Percentiles rank a stretch among this genome's conserved stretches.
Evolutionary conservation across 1,284 basidiomycete species (phyloP).

Genomic region (Lignosus rhinocerotis): DNA sequence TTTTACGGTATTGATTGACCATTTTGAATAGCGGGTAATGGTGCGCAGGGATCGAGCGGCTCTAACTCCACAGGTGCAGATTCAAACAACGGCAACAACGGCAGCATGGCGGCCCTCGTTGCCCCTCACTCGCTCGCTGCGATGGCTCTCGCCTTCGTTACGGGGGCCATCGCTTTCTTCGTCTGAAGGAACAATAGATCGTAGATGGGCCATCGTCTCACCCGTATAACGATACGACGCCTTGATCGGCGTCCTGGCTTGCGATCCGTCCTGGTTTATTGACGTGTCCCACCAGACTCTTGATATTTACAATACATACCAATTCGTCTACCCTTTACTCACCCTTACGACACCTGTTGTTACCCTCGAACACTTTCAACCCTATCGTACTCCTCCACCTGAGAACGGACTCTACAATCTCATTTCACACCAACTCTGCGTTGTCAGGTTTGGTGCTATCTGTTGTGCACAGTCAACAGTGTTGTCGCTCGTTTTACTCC

Average conservation of each 20-base stretch:
- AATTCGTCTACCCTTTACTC: neutral
- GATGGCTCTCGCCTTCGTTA: slow-evolving; percentile 15
- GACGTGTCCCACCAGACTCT: neutral
- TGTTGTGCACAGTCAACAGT: neutral
- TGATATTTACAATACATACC: slow-evolving; percentile 6
- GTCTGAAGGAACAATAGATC: slow-evolving; percentile 6
- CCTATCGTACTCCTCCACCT: neutral
- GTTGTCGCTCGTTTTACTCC: neutral
- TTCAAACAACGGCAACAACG: slow-evolving; percentile 17
- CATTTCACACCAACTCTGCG: neutral
- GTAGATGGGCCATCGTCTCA: neutral
- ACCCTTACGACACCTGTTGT: neutral
- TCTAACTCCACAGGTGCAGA: slow-evolving; percentile 10
- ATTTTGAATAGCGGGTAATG: neutral
- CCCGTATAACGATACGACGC: neutral
- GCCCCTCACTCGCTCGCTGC: slow-evolving; percentile 9
- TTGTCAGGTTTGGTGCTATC: neutral
- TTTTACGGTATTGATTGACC: neutral
- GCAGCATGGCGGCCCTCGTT: slow-evolving; percentile 13
- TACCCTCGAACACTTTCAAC: neutral
- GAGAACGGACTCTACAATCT: neutral
- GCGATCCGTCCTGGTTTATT: neutral
- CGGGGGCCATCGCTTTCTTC: slow-evolving; percentile 17
- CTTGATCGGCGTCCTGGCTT: slow-evolving; percentile 3
- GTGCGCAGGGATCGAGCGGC: slow-evolving; percentile 3